Evolutionary conservation across 257 asterid species (phyloP).

Genomic region (Knoxia roxburghii): DNA sequence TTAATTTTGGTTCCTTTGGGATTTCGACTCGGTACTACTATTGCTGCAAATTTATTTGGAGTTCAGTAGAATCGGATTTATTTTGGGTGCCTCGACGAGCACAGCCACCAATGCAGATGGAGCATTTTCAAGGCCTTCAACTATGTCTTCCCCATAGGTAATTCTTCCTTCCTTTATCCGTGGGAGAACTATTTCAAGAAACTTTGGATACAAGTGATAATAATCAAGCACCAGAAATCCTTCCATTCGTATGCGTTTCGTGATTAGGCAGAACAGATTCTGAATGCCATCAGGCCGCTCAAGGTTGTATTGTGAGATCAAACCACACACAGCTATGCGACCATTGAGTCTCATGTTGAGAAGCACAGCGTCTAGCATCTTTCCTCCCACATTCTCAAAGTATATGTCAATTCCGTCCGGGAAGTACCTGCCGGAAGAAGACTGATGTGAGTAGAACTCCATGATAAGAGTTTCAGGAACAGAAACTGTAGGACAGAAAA

Average conservation of each 20-base stretch:
- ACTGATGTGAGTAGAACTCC: background rate
- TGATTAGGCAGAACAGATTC: conserved; percentile 23
- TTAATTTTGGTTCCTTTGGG: too few relatives aligned
- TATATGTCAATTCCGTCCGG: conserved; percentile 43
- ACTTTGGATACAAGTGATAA: conserved; percentile 36
- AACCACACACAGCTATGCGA: conserved; percentile 41
- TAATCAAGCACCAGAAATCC: conserved; percentile 31
- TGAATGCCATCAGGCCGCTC: conserved; percentile 26
- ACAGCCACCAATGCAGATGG: conserved; percentile 34
- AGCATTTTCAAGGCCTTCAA: conserved; percentile 36
- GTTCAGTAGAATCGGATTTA: too few relatives aligned
- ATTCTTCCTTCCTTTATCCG: conserved; percentile 34
- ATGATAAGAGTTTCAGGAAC: background rate
- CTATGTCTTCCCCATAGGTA: conserved; percentile 36
- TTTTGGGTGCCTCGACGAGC: too few relatives aligned
- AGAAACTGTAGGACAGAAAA: background rate
- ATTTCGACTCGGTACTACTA: too few relatives aligned
- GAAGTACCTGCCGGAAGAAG: conserved; percentile 24
- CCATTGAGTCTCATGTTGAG: conserved; percentile 40
- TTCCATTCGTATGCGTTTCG: conserved; percentile 34
- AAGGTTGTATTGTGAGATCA: conserved; percentile 43
- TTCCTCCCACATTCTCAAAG: conserved; percentile 50
- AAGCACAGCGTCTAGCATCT: conserved; percentile 48
- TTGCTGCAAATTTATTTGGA: too few relatives aligned
- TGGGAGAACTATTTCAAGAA: conserved; percentile 29